Base-by-base conservation (phyloP, 805 yeast species). In the Metschnikowia bowlesiae region DNA sequence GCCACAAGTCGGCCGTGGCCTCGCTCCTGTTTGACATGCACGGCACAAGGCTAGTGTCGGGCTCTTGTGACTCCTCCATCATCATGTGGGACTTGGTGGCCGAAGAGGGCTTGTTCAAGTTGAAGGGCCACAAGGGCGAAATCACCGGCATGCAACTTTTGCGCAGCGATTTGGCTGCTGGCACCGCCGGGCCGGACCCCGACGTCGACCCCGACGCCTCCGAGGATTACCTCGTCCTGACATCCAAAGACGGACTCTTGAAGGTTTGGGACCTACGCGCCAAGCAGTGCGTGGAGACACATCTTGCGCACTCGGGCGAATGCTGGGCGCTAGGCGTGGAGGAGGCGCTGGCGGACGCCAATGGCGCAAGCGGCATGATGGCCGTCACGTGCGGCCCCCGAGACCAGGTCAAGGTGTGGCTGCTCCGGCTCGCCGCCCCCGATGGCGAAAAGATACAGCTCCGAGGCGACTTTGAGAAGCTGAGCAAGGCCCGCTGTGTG, bases 81-180 rank as follows among this genome's bases (percentile, higher is more conserved):
- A 85, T 94, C 54, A 76, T 90, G 57, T 94, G 99, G 99, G 99
- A 94, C 71, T 78, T 94, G 49, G 91, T 94, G 13, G 87, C 89
- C 8, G 99, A 94, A 73, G 83, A 80, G 29, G 99, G 99, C 10
- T 69, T 92, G 33, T 87, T 81, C 71, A 85, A 92, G 61, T 76
- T 94, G 53, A 82, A 87, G 64, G 90, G 97, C 6, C 99, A 94
- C 66, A 85, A 87, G 64, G 92, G 89, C 57, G 87, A 84, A 57
- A 85, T 94, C 57, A 91, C 96, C 1, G 95, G 95, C 0, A 59
- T 89, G 38, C 67, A 74, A 54, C 79, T 85, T 46, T 58, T 82
- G 35, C 63, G 61, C 6, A 28, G 44, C 10, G 8, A 36, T 7
- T 10, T 16, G 32, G 29, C 34, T 8, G 44, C 16, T 4, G 44